Percentiles rank a stretch among this genome's conserved stretches.
Evolutionary conservation across 441 rosid genomes (phyloP).

Genomic region (California macrophylla): DNA sequence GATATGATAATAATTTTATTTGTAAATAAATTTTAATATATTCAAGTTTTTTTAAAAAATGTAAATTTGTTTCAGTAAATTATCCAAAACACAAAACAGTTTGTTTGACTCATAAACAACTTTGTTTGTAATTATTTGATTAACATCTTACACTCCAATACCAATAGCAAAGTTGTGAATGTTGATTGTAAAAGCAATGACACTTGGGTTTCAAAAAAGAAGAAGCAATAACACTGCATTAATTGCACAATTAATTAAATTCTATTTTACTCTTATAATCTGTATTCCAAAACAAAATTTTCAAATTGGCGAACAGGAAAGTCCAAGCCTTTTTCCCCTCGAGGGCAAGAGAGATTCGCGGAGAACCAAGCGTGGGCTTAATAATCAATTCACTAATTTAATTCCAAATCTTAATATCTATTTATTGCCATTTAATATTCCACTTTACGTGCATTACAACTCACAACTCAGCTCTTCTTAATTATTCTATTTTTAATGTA

Average conservation of each 20-base stretch:
- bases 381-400: constrained; percentile 29
- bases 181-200: background rate
- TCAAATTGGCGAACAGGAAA: constrained; percentile 21
- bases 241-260: background rate
- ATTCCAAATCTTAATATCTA: constrained; percentile 16
- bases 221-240: background rate
- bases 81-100: no score
- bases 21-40: no score
- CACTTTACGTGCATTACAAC: constrained; percentile 53
- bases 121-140: no score
- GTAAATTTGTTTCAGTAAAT: no score
- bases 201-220: no score
- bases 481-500: constrained; percentile 14
- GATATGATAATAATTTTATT: no score
- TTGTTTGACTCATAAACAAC: no score
- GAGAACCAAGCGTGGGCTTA: constrained; percentile 66
- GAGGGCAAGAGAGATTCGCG: constrained; percentile 69
- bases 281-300: no score
- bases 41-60: no score
- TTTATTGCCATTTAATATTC: constrained; percentile 17
- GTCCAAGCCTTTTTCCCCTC: constrained; percentile 32
- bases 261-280: background rate
- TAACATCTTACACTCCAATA: no score
- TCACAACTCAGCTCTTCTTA: constrained; percentile 51
- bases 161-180: background rate